Conservation (phyloP, 2,329 filamentous ascomycete species). For the Aspergillus awamori region DNA sequence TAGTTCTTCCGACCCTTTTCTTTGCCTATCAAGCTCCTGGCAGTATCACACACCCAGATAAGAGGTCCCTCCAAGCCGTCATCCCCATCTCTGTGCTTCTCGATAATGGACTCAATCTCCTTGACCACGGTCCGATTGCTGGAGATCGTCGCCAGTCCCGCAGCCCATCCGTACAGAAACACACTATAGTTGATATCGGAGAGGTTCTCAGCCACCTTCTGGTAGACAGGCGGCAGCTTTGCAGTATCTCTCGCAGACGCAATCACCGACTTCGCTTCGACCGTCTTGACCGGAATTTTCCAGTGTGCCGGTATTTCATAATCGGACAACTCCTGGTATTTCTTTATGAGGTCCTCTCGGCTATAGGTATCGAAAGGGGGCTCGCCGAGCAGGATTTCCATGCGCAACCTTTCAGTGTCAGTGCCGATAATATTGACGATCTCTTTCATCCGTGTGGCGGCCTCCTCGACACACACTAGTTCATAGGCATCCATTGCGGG, state of each 20-base stretch:
- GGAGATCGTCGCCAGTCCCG: slow-evolving; percentile 66
- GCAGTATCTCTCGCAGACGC: slow-evolving; percentile 33
- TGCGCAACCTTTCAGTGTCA: slow-evolving; percentile 61
- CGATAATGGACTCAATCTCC: slow-evolving; percentile 63
- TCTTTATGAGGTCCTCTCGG: slow-evolving; percentile 36
- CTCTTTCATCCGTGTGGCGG: slow-evolving; percentile 66
- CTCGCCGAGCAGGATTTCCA: slow-evolving; percentile 60
- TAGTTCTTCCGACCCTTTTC: slow-evolving; percentile 53
- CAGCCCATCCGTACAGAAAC: slow-evolving; percentile 72
- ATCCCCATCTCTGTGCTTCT: slow-evolving; percentile 52
- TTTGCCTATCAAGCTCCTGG: slow-evolving; percentile 68
- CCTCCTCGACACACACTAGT: slow-evolving; percentile 69
- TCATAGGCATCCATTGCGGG: slow-evolving; percentile 59
- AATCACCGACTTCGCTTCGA: slow-evolving; percentile 53
- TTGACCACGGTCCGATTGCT: slow-evolving; percentile 70
- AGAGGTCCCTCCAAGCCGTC: slow-evolving; percentile 60
- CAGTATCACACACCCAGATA: slow-evolving; percentile 67
- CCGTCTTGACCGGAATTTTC: slow-evolving; percentile 63
- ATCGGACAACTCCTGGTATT: slow-evolving; percentile 54
- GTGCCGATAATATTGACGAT: slow-evolving; percentile 68
- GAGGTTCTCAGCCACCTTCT: slow-evolving; percentile 51
- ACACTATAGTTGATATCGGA: slow-evolving; percentile 68
- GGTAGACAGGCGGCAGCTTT: slow-evolving; percentile 50
- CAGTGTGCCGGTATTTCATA: slow-evolving; percentile 58
- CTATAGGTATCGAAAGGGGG: slow-evolving; percentile 38